A percentile compares a stretch with the other conserved stretches of the same genome.
Conservation (phyloP, 257 asterid genomes). For the Avicennia marina region DNA sequence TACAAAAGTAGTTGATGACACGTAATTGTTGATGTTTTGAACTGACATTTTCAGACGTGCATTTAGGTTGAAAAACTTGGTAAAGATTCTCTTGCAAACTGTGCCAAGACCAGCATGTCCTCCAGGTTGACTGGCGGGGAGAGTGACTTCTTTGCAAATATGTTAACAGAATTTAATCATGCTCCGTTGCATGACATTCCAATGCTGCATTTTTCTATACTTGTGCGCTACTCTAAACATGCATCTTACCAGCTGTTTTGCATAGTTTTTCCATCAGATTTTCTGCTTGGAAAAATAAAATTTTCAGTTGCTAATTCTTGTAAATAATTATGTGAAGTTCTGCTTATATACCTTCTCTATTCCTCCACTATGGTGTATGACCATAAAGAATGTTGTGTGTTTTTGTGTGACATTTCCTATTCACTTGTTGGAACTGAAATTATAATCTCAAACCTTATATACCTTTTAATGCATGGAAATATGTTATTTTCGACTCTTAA, state of each 20-base stretch:
- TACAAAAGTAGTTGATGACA: background rate
- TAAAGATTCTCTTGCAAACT: slow-evolving; percentile 62
- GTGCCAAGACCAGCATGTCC: slow-evolving; percentile 99
- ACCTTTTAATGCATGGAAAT: no score
- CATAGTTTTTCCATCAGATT: no score
- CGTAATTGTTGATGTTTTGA: background rate
- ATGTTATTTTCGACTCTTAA: no score
- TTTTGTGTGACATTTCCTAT: background rate
- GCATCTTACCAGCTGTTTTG: background rate
- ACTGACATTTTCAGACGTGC: slow-evolving; percentile 14
- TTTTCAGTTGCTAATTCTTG: slow-evolving; percentile 2
- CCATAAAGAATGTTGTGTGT: background rate
- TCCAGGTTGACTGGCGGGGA: slow-evolving; percentile 89
- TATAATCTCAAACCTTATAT: background rate
- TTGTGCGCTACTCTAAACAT: background rate
- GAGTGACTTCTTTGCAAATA: slow-evolving; percentile 84
- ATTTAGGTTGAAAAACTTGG: slow-evolving; percentile 94
- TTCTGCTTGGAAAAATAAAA: background rate
- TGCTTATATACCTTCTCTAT: no score
- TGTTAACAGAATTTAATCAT: slow-evolving; percentile 30
- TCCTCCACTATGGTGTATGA: no score
- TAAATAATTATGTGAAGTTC: background rate
- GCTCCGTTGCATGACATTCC: background rate
- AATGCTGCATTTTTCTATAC: background rate
- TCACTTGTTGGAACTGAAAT: background rate